Evolutionary conservation across 2,329 filamentous ascomycete species (phyloP), one percentile per base, ranked within the genome.

Genomic region (Colletotrichum lini): DNA sequence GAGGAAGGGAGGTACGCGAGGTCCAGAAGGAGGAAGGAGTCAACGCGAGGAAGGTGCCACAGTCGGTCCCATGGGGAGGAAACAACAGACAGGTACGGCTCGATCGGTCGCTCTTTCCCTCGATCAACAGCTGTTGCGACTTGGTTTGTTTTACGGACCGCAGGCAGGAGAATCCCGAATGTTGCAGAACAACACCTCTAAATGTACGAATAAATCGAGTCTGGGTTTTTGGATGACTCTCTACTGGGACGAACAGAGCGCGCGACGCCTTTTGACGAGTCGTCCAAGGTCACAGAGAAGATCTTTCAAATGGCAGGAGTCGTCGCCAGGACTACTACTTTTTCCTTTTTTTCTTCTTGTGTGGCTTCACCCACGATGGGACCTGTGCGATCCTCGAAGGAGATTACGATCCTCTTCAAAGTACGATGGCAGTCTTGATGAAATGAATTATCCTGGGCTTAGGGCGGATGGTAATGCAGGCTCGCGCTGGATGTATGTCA

Each of bases 261-360:
- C 52, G 58, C 65, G 69, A 72, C 69, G 60, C 65, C 58, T 69
- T 68, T 71, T 60, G 57, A 67, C 56, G 59, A 72, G 69, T 59
- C 69, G 69, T 62, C 65, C 59, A 54, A 69, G 59, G 59, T 72
- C 69, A 69, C 69, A 58, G 68, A 64, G 67, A 47, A 68, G 57
- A 71, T 71, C 53, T 71, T 63, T 71, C 68, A 68, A 72, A 62
- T 69, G 57, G 59, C 58, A 72, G 69, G 59, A 63, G 69, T 56
- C 58, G 65, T 59, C 65, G 69, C 62, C 65, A 16, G 35, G 69
- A 69, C 65, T 64, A 70, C 67, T 69, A 38, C 35, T 66, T 47
- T 60, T 38, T 10, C 35, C 60, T 47, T 60, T 38, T 38, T 35
- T 10, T 9, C 8, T 69, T 47, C 18, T 66, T 47, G 52, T 72